A percentile compares a stretch with the other conserved stretches of the same genome.
Conservation (phyloP, 768 basidiomycete genomes). For the Epithele typhae region DNA sequence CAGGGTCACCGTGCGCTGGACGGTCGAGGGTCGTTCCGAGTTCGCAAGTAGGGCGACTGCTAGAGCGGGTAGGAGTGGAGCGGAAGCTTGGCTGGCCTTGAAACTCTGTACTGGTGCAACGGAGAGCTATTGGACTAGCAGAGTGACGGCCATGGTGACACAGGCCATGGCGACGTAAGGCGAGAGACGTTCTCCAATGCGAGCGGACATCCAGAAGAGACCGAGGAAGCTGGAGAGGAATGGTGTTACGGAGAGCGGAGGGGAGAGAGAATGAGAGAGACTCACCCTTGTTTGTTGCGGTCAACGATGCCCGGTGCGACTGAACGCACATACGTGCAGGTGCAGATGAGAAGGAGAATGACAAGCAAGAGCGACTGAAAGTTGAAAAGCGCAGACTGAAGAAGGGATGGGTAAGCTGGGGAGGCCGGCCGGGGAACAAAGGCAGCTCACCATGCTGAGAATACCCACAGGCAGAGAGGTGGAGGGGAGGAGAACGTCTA, state of each 20-base stretch:
- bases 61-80: too few relatives aligned
- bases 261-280: background rate
- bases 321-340: conserved; percentile 92
- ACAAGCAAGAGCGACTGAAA: conserved; percentile 94
- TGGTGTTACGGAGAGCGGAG: background rate
- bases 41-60: too few relatives aligned
- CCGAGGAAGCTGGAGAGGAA: conserved; percentile 68
- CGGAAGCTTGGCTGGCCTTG: too few relatives aligned
- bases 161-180: conserved; percentile 95
- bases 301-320: conserved; percentile 89
- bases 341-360: conserved; percentile 91
- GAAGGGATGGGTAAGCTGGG: too few relatives aligned
- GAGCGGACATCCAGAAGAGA: conserved; percentile 90
- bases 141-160: conserved; percentile 83
- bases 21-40: too few relatives aligned
- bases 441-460: too few relatives aligned
- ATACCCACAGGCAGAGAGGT: too few relatives aligned
- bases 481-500: too few relatives aligned
- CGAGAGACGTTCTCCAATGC: conserved; percentile 94
- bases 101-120: too few relatives aligned
- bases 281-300: conserved; percentile 89
- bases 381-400: conserved; percentile 94
- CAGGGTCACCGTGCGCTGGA: too few relatives aligned
- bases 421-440: too few relatives aligned
- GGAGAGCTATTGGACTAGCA: conserved; percentile 43